phyloP scores from a whole-genome alignment of 2,329 filamentous ascomycete species.

The Chrysoporthe austroafricana region DNA sequence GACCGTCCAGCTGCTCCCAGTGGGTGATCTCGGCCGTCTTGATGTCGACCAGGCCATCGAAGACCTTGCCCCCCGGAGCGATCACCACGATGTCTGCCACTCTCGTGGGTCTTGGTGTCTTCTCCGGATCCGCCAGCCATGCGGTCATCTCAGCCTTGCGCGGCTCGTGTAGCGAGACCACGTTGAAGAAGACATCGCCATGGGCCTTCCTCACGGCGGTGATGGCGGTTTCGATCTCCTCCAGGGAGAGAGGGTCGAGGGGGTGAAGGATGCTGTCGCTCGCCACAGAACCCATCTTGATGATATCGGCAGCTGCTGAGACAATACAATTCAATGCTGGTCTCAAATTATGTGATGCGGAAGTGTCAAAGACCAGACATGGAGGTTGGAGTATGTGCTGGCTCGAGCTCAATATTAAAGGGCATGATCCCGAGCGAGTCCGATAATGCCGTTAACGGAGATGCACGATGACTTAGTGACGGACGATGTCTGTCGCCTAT shows the following conservation, averaged over 20 bases:
- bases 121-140: slow-evolving; percentile 72
- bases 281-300: slow-evolving; percentile 30
- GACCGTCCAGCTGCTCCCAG: slow-evolving; percentile 76
- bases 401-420: not conserved
- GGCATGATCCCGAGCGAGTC: slow-evolving; percentile 7
- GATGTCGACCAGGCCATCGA: slow-evolving; percentile 80
- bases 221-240: slow-evolving; percentile 75
- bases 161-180: slow-evolving; percentile 82
- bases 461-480: slow-evolving; percentile 14
- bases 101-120: slow-evolving; percentile 65
- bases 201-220: slow-evolving; percentile 71
- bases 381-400: not conserved
- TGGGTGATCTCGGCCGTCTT: slow-evolving; percentile 66
- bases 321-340: not conserved
- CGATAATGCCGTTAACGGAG: slow-evolving; percentile 16
- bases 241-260: slow-evolving; percentile 73
- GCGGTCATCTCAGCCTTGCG: slow-evolving; percentile 81
- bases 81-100: slow-evolving; percentile 85
- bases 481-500: slow-evolving; percentile 14
- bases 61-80: slow-evolving; percentile 76
- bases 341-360: not conserved
- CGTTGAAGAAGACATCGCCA: slow-evolving; percentile 79
- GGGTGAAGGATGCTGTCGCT: slow-evolving; percentile 56
- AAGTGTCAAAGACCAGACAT: not conserved
- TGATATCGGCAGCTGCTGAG: not conserved